phyloP scores from a whole-genome alignment of 2,329 filamentous ascomycete species.

The Dactylonectria estremocensis region DNA sequence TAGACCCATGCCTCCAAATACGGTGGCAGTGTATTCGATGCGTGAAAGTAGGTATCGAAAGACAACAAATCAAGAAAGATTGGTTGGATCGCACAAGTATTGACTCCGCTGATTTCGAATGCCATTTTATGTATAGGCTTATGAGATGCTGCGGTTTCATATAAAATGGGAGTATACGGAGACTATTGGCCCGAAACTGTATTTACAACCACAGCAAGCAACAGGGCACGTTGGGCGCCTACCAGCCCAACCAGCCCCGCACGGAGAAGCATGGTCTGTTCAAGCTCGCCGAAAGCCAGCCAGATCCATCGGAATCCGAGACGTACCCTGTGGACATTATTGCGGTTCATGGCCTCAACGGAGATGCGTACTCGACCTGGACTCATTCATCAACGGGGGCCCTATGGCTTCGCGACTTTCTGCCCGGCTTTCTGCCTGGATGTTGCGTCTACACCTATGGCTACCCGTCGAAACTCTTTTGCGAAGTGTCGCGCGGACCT shows the following conservation, averaged over 20 bases:
- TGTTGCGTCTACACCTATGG: slow-evolving; percentile 44
- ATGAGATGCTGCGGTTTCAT: too few species aligned
- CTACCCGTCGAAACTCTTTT: slow-evolving; percentile 39
- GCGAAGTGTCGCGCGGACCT: slow-evolving; percentile 20
- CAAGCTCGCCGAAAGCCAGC: neutral
- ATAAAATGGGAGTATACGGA: too few species aligned
- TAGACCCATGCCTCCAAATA: too few species aligned
- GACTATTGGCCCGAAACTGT: too few species aligned
- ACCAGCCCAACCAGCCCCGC: neutral
- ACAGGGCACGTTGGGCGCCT: too few species aligned
- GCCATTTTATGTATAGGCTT: too few species aligned
- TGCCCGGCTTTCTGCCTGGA: slow-evolving; percentile 40
- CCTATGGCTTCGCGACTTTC: slow-evolving; percentile 42
- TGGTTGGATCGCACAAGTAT: too few species aligned
- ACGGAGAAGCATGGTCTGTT: neutral
- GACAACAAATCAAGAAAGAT: too few species aligned
- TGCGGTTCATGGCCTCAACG: slow-evolving; percentile 45
- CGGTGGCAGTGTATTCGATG: too few species aligned
- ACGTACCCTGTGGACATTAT: slow-evolving; percentile 36
- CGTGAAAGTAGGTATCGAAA: too few species aligned
- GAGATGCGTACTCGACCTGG: slow-evolving; percentile 40
- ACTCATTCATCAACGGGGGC: slow-evolving; percentile 30
- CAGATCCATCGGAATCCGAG: neutral
- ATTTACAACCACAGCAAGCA: too few species aligned
- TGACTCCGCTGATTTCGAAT: too few species aligned